A percentile compares a stretch with the other conserved stretches of the same genome.
These are phyloP conservation scores for Hericium alpestre DNA, from an alignment of 768 basidiomycete species.

Conservation along the genomic window DNA sequence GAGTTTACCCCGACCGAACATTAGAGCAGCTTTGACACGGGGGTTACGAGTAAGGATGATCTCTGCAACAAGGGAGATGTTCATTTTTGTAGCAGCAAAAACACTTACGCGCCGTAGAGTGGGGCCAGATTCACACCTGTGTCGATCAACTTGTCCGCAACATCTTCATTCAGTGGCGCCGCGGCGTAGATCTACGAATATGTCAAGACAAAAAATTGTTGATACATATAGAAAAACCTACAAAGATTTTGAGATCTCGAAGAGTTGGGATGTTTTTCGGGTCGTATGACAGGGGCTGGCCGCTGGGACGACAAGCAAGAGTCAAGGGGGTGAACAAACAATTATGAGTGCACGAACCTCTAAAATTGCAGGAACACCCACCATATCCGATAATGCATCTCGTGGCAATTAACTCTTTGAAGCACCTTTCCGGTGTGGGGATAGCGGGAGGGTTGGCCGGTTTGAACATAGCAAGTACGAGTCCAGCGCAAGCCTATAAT, in stretches of 20 bases:
- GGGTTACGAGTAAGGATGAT: neutral
- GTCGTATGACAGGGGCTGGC: constrained; percentile 16
- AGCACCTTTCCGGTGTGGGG: constrained; percentile 15
- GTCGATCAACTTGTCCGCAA: constrained; percentile 23
- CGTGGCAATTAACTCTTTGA: constrained; percentile 7
- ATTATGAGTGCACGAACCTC: constrained; percentile 13
- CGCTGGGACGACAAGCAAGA: neutral
- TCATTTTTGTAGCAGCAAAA: neutral
- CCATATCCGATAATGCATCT: constrained; percentile 4
- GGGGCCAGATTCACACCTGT: constrained; percentile 23
- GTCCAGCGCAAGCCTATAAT: constrained; percentile 5
- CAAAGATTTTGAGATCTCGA: constrained; percentile 6
- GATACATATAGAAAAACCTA: neutral
- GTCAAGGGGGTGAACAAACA: neutral
- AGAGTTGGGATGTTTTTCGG: constrained; percentile 5
- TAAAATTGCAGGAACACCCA: constrained; percentile 19
- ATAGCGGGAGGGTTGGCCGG: constrained; percentile 15
- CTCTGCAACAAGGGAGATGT: neutral
- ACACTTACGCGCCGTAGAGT: constrained; percentile 28
- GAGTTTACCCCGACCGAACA: constrained; percentile 6
- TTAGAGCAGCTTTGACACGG: neutral
- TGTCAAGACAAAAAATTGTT: neutral
- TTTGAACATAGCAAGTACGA: constrained; percentile 12
- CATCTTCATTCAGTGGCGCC: constrained; percentile 25
- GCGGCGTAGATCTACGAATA: constrained; percentile 26